Evolutionary conservation across 1,284 basidiomycete genomes (phyloP).

Genomic region (Anthracocystis panici-leucophaei): DNA sequence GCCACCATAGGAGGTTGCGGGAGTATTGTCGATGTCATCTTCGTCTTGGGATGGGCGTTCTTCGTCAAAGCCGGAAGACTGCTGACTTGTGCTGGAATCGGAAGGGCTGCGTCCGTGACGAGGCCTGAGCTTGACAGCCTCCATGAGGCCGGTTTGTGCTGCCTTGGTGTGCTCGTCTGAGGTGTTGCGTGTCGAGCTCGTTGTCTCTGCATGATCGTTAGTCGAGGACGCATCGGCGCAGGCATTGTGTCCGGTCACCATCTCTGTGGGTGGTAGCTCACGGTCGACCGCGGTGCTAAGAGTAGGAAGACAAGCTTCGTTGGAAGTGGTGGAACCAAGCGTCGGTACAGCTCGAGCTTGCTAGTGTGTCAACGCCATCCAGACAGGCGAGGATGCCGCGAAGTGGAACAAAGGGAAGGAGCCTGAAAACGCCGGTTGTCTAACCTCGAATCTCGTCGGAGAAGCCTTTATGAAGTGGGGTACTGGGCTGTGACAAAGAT

Average conservation of each 20-base stretch:
- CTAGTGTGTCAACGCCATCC: conserved; percentile 11
- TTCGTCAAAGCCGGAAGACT: conserved; percentile 40
- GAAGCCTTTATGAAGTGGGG: conserved; percentile 26
- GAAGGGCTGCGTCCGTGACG: conserved; percentile 27
- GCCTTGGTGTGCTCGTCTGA: neutral
- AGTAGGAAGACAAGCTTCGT: conserved; percentile 1
- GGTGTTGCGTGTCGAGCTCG: neutral
- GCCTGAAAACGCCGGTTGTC: conserved; percentile 3
- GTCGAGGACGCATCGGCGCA: neutral
- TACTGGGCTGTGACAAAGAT: conserved; percentile 1
- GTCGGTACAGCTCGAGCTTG: conserved; percentile 28
- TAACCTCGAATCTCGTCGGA: conserved; percentile 8
- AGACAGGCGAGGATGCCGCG: conserved; percentile 1
- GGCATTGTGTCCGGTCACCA: conserved; percentile 8
- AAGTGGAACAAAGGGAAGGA: conserved; percentile 13
- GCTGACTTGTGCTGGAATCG: conserved; percentile 29
- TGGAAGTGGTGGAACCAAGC: conserved; percentile 18
- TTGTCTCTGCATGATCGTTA: neutral
- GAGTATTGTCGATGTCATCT: conserved; percentile 47
- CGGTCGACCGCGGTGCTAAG: neutral
- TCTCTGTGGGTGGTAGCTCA: neutral
- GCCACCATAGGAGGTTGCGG: conserved; percentile 44
- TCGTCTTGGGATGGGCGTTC: conserved; percentile 45
- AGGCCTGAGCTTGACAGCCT: conserved; percentile 33
- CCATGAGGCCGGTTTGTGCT: conserved; percentile 16